Conservation (phyloP, 257 asterid species). For the Coffea canephora region DNA sequence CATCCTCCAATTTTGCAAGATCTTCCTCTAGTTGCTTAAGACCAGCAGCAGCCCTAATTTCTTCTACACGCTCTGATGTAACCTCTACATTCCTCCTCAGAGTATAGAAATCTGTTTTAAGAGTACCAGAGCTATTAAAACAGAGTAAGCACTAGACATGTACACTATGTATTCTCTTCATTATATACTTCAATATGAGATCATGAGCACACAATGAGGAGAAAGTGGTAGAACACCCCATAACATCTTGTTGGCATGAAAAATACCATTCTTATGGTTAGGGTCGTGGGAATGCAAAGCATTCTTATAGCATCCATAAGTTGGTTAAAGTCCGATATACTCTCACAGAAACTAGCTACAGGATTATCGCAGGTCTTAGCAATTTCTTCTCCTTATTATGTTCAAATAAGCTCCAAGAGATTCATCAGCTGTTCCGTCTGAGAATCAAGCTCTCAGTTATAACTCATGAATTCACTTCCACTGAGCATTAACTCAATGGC, state of each 20-base stretch:
- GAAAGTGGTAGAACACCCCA: background rate
- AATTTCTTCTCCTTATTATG: background rate
- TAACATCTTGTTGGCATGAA: background rate
- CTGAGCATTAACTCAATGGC: no score
- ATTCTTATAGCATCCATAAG: background rate
- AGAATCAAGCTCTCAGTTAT: background rate
- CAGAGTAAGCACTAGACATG: background rate
- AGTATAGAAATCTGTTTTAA: slow-evolving; percentile 73
- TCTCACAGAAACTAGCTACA: background rate
- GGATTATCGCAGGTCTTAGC: background rate
- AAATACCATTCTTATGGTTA: background rate
- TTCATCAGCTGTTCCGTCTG: background rate
- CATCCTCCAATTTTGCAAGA: slow-evolving; percentile 68
- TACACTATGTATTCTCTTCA: no score
- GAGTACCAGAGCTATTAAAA: slow-evolving; percentile 10
- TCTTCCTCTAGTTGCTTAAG: slow-evolving; percentile 65
- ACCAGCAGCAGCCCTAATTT: slow-evolving; percentile 76
- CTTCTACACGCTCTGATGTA: slow-evolving; percentile 66
- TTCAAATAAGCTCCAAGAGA: background rate
- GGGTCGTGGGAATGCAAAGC: background rate
- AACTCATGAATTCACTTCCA: no score
- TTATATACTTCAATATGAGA: no score
- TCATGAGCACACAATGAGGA: background rate
- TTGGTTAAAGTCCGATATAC: background rate
- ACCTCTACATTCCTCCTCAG: slow-evolving; percentile 81